Evolutionary conservation across 106 monocot genomes (phyloP).

Genomic region (Posidonia australis): DNA sequence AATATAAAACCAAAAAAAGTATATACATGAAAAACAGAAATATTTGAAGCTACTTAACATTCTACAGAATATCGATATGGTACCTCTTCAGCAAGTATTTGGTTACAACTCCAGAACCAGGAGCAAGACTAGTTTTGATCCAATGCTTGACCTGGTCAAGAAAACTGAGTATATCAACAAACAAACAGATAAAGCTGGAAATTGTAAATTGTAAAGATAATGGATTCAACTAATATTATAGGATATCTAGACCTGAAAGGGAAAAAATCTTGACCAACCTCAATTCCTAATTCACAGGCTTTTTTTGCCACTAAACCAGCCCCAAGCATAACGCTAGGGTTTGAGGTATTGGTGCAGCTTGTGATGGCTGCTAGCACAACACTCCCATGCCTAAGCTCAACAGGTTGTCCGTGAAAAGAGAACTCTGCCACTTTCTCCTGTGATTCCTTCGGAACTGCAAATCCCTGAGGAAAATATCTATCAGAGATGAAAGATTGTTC

Average conservation of each 20-base stretch:
- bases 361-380: conserved; percentile 90
- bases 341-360: conserved; percentile 93
- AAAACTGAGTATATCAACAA: background rate
- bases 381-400: conserved; percentile 64
- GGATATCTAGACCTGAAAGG: no score
- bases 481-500: no score
- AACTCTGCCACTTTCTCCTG: conserved; percentile 62
- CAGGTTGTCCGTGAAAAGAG: conserved; percentile 48
- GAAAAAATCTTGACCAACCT: no score
- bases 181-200: no score
- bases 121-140: conserved; percentile 84
- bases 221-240: no score
- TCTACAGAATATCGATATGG: no score
- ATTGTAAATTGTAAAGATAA: no score
- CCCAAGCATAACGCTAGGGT: conserved; percentile 92
- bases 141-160: conserved; percentile 60
- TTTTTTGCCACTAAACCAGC: conserved; percentile 91
- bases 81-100: conserved; percentile 70
- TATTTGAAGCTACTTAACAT: no score
- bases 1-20: background rate
- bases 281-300: conserved; percentile 79
- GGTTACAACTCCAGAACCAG: conserved; percentile 84
- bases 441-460: conserved; percentile 75
- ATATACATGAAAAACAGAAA: no score
- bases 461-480: no score